Conservation (phyloP, 1,284 basidiomycete genomes). For the Trichosporon ovoides region DNA sequence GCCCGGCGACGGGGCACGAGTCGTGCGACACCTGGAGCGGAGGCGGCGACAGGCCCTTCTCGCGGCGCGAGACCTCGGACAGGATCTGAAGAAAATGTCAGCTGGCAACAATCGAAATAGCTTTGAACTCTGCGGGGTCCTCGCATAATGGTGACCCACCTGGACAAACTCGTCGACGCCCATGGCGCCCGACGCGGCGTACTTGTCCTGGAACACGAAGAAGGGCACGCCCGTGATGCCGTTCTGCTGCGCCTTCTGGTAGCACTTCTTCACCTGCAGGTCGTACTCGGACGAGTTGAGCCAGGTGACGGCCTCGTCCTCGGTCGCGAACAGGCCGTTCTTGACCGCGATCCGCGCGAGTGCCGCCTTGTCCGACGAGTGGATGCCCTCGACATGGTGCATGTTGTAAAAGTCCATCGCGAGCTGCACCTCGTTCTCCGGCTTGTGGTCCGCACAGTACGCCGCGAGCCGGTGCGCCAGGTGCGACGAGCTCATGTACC, state of each 20-base stretch:
- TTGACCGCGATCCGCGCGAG: constrained; percentile 43
- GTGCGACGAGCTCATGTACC: constrained; percentile 43
- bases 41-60: constrained; percentile 4
- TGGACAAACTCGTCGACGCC: constrained; percentile 52
- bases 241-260: constrained; percentile 32
- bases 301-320: constrained; percentile 33
- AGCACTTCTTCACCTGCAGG: constrained; percentile 39
- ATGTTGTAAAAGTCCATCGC: constrained; percentile 39
- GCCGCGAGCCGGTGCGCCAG: constrained; percentile 46
- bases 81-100: neutral
- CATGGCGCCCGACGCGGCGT: constrained; percentile 48
- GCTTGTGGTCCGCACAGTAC: constrained; percentile 35
- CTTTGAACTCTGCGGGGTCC: too few species aligned
- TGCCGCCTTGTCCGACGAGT: constrained; percentile 38
- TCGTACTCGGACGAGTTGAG: constrained; percentile 36
- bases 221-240: constrained; percentile 53
- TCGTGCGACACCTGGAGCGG: constrained; percentile 1
- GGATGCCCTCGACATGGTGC: constrained; percentile 47
- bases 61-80: constrained; percentile 10
- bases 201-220: constrained; percentile 48
- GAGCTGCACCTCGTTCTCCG: constrained; percentile 38
- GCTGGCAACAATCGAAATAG: too few species aligned
- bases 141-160: too few species aligned
- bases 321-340: constrained; percentile 40
- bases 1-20: constrained; percentile 1